Evolutionary conservation across 257 asterid species (phyloP).

Genomic region (Fraxinus cuspidata): DNA sequence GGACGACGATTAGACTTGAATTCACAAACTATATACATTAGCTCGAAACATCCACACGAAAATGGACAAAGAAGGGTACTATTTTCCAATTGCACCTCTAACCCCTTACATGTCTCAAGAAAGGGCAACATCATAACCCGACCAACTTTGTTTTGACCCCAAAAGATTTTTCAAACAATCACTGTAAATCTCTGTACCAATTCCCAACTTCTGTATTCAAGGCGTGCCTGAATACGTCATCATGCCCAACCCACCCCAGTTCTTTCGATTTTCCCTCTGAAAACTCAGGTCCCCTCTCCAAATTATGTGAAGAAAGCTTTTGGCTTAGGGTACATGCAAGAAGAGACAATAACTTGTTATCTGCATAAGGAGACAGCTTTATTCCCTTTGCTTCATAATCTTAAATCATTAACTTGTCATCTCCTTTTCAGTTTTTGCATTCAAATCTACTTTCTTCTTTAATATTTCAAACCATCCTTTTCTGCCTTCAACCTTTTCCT

Average conservation of each 20-base stretch:
- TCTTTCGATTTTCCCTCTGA: slow-evolving; percentile 14
- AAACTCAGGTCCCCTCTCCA: slow-evolving; percentile 6
- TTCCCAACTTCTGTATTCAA: slow-evolving; percentile 8
- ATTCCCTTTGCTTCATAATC: slow-evolving; percentile 65
- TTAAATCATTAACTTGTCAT: slow-evolving; percentile 33
- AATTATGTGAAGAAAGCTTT: slow-evolving; percentile 12
- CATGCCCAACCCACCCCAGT: slow-evolving; percentile 4
- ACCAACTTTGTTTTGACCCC: slow-evolving; percentile 44
- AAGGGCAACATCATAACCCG: slow-evolving; percentile 63
- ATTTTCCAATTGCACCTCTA: slow-evolving; percentile 20
- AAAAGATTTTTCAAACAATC: slow-evolving; percentile 20
- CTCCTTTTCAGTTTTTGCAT: slow-evolving; percentile 39
- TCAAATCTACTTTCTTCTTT: background rate
- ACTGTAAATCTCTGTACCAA: slow-evolving; percentile 22
- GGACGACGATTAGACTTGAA: no score
- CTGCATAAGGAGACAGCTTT: slow-evolving; percentile 35
- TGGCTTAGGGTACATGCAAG: background rate
- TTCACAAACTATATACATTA: no score
- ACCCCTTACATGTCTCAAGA: slow-evolving; percentile 30
- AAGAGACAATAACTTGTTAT: slow-evolving; percentile 41
- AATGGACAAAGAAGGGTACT: slow-evolving; percentile 29
- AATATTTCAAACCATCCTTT: slow-evolving; percentile 16
- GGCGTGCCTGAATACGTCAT: slow-evolving; percentile 65
- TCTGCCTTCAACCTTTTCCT: slow-evolving; percentile 11
- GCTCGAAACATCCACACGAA: background rate